phyloP scores from a whole-genome alignment of 2,329 filamentous ascomycete species.

The Claviceps africana region DNA sequence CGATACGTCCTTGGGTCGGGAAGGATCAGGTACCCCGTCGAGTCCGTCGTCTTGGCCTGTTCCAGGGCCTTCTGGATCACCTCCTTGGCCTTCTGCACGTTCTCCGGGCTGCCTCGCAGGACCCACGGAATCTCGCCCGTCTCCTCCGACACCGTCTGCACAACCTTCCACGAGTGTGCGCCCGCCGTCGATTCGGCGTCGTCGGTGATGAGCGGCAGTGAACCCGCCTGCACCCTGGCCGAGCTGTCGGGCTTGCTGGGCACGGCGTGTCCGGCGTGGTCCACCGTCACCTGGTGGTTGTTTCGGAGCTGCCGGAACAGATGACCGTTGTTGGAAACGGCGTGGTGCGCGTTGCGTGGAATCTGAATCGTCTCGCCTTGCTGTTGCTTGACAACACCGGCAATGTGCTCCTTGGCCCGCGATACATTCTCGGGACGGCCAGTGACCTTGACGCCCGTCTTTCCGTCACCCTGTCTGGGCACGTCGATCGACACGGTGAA shows the following conservation, averaged over 20 bases:
- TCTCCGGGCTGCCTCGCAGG: slow-evolving; percentile 64
- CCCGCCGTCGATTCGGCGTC: slow-evolving; percentile 51
- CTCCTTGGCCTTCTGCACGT: slow-evolving; percentile 67
- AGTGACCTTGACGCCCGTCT: slow-evolving; percentile 73
- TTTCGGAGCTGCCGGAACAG: slow-evolving; percentile 85
- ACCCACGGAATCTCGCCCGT: slow-evolving; percentile 78
- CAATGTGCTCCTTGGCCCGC: slow-evolving; percentile 76
- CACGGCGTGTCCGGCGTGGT: slow-evolving; percentile 69
- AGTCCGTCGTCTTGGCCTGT: slow-evolving; percentile 53
- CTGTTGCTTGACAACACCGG: slow-evolving; percentile 65
- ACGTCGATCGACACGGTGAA: slow-evolving; percentile 83
- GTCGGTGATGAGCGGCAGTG: slow-evolving; percentile 87
- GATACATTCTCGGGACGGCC: slow-evolving; percentile 68
- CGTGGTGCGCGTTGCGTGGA: slow-evolving; percentile 70
- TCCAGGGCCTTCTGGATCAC: slow-evolving; percentile 59
- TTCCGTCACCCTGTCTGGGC: slow-evolving; percentile 72
- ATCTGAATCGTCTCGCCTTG: slow-evolving; percentile 79
- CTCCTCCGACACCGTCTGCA: slow-evolving; percentile 47
- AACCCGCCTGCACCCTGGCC: slow-evolving; percentile 41
- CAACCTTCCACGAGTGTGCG: slow-evolving; percentile 70
- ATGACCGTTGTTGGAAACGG: slow-evolving; percentile 73
- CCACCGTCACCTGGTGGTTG: slow-evolving; percentile 78
- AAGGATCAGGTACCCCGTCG: slow-evolving; percentile 76
- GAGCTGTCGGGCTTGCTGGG: slow-evolving; percentile 53
- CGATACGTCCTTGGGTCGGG: slow-evolving; percentile 83